Evolutionary conservation across 176 grass and related monocot species (phyloP).

Genomic region (Oryza brachyantha): DNA sequence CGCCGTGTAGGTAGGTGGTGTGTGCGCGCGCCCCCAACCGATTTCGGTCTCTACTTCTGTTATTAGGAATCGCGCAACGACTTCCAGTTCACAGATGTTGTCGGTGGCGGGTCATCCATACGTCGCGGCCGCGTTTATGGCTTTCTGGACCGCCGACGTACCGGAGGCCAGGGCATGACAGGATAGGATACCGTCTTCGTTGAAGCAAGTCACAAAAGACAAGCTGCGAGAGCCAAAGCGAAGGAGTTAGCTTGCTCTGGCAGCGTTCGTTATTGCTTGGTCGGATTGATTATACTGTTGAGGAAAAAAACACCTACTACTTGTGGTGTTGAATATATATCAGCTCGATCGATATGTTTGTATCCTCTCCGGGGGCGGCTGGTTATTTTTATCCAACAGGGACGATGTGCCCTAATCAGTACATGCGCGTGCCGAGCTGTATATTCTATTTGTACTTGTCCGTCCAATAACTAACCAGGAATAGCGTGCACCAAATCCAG

Average conservation of each 20-base stretch:
- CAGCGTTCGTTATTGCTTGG: neutral
- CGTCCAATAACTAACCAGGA: neutral
- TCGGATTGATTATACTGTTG: neutral
- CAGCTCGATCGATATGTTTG: neutral
- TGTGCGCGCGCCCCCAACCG: constrained; percentile 6
- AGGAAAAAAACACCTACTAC: neutral
- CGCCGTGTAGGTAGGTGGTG: neutral
- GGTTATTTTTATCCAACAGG: neutral
- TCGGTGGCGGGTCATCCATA: constrained; percentile 20
- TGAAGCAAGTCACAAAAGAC: neutral
- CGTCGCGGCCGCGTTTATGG: constrained; percentile 2
- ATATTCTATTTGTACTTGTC: constrained; percentile 17
- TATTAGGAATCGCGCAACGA: constrained; percentile 35
- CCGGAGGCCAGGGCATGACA: neutral
- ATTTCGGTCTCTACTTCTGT: constrained; percentile 13
- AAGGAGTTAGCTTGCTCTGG: neutral
- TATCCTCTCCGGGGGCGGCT: neutral
- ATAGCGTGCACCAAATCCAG: neutral
- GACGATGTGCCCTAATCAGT: constrained; percentile 8
- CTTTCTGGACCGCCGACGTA: neutral
- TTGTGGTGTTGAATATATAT: neutral
- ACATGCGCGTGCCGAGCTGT: neutral
- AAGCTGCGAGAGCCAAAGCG: neutral
- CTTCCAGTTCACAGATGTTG: constrained; percentile 27
- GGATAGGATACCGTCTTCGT: neutral